These are phyloP conservation scores for Ramaria sp. DNA, from an alignment of 768 basidiomycete species.

Conservation along the genomic window DNA sequence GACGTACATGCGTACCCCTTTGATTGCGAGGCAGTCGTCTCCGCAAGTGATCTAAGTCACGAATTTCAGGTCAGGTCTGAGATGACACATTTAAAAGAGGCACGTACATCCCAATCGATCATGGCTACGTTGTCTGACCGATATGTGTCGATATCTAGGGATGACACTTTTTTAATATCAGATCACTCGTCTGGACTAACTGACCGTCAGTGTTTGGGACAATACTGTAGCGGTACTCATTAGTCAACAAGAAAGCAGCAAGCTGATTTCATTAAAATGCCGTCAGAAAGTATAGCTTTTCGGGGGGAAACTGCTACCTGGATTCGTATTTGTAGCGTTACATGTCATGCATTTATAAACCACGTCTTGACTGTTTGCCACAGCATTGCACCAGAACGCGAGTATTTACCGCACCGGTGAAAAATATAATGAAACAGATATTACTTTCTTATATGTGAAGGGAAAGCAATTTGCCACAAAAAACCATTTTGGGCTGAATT, in stretches of 20 bases:
- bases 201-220: slow-evolving; percentile 53
- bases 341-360: slow-evolving; percentile 47
- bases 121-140: slow-evolving; percentile 37
- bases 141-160: slow-evolving; percentile 45
- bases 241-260: neutral
- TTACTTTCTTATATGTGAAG: no score
- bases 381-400: slow-evolving; percentile 53
- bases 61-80: neutral
- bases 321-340: slow-evolving; percentile 47
- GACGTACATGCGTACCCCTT: slow-evolving; percentile 32
- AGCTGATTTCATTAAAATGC: neutral
- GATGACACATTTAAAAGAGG: neutral
- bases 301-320: slow-evolving; percentile 10
- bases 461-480: no score
- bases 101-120: slow-evolving; percentile 40
- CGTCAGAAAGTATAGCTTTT: neutral
- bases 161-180: neutral
- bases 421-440: no score
- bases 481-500: no score
- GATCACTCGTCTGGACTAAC: neutral
- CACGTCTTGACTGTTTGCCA: slow-evolving; percentile 38
- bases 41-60: slow-evolving; percentile 36
- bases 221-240: slow-evolving; percentile 22
- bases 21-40: slow-evolving; percentile 55
- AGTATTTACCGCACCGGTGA: no score